Conservation (phyloP, 148 eudicot genomes). For the Heliamphora exappendiculata region DNA sequence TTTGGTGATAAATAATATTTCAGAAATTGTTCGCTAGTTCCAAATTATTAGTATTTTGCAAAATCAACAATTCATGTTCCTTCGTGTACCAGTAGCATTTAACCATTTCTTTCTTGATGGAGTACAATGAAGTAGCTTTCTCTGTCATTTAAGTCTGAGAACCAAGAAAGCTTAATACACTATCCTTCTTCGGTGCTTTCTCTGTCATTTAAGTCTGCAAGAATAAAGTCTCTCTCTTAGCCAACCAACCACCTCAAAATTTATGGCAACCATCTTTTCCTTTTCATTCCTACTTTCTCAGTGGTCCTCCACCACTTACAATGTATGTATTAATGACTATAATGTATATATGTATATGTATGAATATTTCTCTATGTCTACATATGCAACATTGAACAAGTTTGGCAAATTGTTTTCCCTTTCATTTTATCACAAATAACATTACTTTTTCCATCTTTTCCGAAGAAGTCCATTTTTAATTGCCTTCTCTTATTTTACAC, state of each 20-base stretch:
- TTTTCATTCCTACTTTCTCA: background rate
- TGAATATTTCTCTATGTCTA: background rate
- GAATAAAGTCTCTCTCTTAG: slow-evolving; percentile 1
- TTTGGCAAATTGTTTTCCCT: background rate
- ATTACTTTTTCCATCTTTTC: too few species aligned
- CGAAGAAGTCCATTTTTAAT: too few species aligned
- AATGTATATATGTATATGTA: too few species aligned
- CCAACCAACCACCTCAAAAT: background rate
- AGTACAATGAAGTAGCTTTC: slow-evolving; percentile 6
- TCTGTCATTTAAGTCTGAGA: background rate
- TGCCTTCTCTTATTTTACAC: too few species aligned
- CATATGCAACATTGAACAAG: background rate
- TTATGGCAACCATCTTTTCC: background rate
- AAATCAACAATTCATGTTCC: too few species aligned
- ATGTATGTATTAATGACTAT: background rate
- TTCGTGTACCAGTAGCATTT: background rate
- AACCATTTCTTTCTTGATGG: slow-evolving; percentile 7
- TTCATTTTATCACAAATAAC: too few species aligned
- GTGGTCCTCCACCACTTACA: background rate
- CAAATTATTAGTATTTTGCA: too few species aligned
- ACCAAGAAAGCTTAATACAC: slow-evolving; percentile 9
- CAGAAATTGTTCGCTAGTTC: too few species aligned
- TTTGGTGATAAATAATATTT: too few species aligned
- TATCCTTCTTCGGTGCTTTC: slow-evolving; percentile 4
- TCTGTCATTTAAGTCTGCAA: too few species aligned